Evolutionary conservation across 257 asterid genomes (phyloP), one percentile per base, ranked within the genome.

Genomic region (Perilla frutescens): DNA sequence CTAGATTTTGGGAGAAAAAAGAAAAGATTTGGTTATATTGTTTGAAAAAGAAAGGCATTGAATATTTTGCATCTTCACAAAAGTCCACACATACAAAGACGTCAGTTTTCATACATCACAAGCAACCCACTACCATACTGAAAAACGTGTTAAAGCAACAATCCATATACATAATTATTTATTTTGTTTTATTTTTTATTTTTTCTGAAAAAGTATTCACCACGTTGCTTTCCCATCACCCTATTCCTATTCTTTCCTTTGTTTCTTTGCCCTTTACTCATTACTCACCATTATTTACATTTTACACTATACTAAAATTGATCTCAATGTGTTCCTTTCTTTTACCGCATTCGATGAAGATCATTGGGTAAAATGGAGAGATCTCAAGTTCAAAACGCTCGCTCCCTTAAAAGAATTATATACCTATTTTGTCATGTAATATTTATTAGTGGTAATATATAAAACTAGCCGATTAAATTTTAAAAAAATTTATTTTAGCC

Each of bases 171-270:
- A 20, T 20, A 20, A 20, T 20, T 20, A n/a, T 20, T 20, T 20
- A 20, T 20, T 20, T 20, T 20, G 1, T 20, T 20, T 20, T 2
- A 3, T 5, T 39, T n/a, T 8, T 15, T 4, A 15, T 67, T 5
- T n/a, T 20, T 73, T 51, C 61, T 70, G 60, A 71, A 53, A 81
- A 79, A 83, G 84, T 73, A 76, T 55, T 64, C 50, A 58, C 57
- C 68, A 70, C 71, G 65, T 83, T 66, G 81, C 82, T 76, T 83
- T 79, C 82, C 8, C 45, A 45, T 68, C 73, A 70, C 80, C 71
- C 73, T 71, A 32, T 50, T 71, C 66, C 10, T 26, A 47, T 49
- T 54, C 49, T 37, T 71, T 55, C 26, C 37, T 66, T 49, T 54
- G 41, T 37, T 71, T 55, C 26, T 45, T 66, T 11, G 14, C 74